Evolutionary conservation across 768 basidiomycete genomes (phyloP).

Genomic region (Tricholoma terreum): DNA sequence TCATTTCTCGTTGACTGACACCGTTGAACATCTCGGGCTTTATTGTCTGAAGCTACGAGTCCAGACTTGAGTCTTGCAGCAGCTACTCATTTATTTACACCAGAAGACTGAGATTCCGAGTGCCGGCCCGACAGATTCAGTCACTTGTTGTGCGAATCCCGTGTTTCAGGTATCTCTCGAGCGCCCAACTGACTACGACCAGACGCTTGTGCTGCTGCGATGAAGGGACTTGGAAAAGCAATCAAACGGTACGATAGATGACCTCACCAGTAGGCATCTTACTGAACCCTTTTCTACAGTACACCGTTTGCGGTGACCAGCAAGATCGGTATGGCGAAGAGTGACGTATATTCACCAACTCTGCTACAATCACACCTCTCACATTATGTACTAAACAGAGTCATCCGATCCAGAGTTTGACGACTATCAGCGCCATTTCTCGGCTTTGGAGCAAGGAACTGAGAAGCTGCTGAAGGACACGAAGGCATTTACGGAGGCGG

Average conservation of each 20-base stretch:
- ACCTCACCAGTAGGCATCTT: background rate
- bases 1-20: too few species aligned
- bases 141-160: background rate
- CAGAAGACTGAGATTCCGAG: background rate
- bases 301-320: constrained; percentile 88
- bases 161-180: background rate
- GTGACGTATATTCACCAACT: constrained; percentile 25
- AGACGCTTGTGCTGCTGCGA: constrained; percentile 27
- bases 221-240: constrained; percentile 85
- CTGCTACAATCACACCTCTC: background rate
- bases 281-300: constrained; percentile 37
- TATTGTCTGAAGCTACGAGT: too few species aligned
- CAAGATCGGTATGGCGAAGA: constrained; percentile 91
- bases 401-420: constrained; percentile 89
- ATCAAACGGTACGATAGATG: constrained; percentile 56
- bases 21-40: too few species aligned
- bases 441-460: constrained; percentile 69
- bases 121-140: too few species aligned
- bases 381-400: constrained; percentile 36
- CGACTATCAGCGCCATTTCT: constrained; percentile 78
- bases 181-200: background rate
- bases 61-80: too few species aligned
- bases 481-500: constrained; percentile 80
- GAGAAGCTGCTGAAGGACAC: constrained; percentile 94
- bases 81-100: too few species aligned